Conservation (phyloP, 352 stramenopile genomes). For the Globisporangium takayamanum region DNA sequence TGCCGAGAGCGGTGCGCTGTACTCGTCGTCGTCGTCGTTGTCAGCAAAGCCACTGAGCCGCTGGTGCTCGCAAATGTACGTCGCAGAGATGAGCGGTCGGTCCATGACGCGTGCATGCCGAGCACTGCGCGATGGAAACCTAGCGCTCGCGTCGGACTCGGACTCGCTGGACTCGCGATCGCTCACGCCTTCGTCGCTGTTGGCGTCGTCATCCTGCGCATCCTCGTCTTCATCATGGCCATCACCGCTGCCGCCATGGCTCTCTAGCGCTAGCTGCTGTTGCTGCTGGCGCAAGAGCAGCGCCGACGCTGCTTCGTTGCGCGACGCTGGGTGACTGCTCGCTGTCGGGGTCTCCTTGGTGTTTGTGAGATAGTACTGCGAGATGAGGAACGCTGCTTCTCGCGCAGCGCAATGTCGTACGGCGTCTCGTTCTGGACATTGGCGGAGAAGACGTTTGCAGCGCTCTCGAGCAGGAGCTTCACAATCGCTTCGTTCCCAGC, state of each 20-base stretch:
- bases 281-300: constrained; percentile 24
- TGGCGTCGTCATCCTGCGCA: constrained; percentile 14
- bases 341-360: constrained; percentile 16
- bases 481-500: constrained; percentile 57
- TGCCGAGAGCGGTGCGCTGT: neutral
- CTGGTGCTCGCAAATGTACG: neutral
- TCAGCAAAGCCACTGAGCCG: neutral
- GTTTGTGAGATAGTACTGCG: constrained; percentile 43
- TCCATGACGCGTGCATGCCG: neutral
- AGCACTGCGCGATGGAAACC: constrained; percentile 2
- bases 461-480: constrained; percentile 68
- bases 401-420: constrained; percentile 51
- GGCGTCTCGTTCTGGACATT: constrained; percentile 63
- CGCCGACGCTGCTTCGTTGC: constrained; percentile 44
- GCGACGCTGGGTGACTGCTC: constrained; percentile 15
- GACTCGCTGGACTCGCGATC: constrained; percentile 11
- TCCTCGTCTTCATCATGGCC: constrained; percentile 16
- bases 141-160: constrained; percentile 7
- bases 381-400: constrained; percentile 50
- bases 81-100: too few species aligned
- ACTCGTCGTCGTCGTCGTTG: neutral
- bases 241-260: constrained; percentile 7
- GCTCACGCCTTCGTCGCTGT: constrained; percentile 13
- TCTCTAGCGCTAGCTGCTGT: constrained; percentile 1
- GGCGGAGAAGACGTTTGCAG: constrained; percentile 51